Conservation (phyloP, 768 basidiomycete species). For the Lactifluus rugatus region DNA sequence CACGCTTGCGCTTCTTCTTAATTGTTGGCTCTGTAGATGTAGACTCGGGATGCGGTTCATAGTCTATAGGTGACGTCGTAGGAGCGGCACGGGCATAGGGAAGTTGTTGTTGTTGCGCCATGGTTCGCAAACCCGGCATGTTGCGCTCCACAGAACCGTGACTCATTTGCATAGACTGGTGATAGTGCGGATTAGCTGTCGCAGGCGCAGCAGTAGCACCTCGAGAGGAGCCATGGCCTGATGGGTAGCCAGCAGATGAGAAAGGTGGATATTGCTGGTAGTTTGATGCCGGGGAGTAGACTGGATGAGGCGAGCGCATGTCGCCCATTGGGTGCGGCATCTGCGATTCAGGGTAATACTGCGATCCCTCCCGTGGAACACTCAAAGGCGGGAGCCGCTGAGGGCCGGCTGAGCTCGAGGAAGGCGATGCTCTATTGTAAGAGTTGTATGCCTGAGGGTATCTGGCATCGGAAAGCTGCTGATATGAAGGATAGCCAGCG, state of each 20-base stretch:
- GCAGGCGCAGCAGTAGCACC: slow-evolving; percentile 8
- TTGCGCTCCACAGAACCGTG: slow-evolving; percentile 28
- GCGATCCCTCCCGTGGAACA: slow-evolving; percentile 2
- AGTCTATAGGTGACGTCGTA: slow-evolving; percentile 15
- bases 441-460: slow-evolving; percentile 2
- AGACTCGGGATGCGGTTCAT: slow-evolving; percentile 23
- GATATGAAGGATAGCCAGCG: neutral
- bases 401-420: neutral
- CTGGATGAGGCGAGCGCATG: slow-evolving; percentile 13
- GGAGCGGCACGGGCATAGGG: slow-evolving; percentile 40
- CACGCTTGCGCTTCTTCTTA: slow-evolving; percentile 84
- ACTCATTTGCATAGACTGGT: slow-evolving; percentile 20
- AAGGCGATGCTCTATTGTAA: slow-evolving; percentile 9
- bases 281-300: neutral
- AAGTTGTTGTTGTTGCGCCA: slow-evolving; percentile 32
- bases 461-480: slow-evolving; percentile 6
- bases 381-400: slow-evolving; percentile 8
- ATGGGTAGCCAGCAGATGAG: neutral
- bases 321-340: slow-evolving; percentile 4
- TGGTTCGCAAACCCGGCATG: slow-evolving; percentile 21
- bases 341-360: slow-evolving; percentile 7
- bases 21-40: slow-evolving; percentile 50
- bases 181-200: slow-evolving; percentile 14
- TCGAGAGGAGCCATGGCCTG: slow-evolving; percentile 17
- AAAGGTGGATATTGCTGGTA: neutral